Percentiles rank a stretch among this genome's conserved stretches.
Evolutionary conservation across 768 basidiomycete genomes (phyloP).

Genomic region (Macrolepiota dolichaula): DNA sequence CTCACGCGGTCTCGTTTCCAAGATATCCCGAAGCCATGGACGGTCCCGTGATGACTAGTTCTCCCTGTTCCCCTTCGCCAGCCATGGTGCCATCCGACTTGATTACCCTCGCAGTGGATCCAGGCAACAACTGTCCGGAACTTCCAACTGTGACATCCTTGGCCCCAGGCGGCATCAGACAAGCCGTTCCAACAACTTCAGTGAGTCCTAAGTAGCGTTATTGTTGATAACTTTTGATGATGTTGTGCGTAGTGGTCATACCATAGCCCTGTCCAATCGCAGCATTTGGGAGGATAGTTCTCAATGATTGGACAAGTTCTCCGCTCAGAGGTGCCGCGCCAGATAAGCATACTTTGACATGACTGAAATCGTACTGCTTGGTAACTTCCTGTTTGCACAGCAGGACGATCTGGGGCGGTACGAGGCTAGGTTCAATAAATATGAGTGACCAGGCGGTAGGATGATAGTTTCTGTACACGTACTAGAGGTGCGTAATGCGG

Average conservation of each 20-base stretch:
- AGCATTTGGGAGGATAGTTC: conserved; percentile 52
- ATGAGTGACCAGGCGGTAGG: background rate
- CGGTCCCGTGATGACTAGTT: conserved; percentile 58
- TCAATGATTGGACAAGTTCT: conserved; percentile 44
- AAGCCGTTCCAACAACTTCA: conserved; percentile 55
- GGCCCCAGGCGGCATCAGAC: conserved; percentile 39
- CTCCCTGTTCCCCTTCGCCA: conserved; percentile 56
- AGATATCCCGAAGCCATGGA: conserved; percentile 57
- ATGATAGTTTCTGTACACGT: conserved; percentile 16
- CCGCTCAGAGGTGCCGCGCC: conserved; percentile 66
- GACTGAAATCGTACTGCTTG: conserved; percentile 45
- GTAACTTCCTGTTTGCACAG: conserved; percentile 65
- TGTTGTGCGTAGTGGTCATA: conserved; percentile 14
- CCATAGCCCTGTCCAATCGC: conserved; percentile 67
- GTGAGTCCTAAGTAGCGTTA: conserved; percentile 46
- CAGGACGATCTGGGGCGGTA: conserved; percentile 64
- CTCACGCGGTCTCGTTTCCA: conserved; percentile 59
- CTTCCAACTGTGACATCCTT: conserved; percentile 50
- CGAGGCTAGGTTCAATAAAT: conserved; percentile 35
- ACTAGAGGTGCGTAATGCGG: conserved; percentile 56
- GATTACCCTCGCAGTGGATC: conserved; percentile 52
- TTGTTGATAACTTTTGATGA: background rate
- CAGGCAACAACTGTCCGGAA: conserved; percentile 57
- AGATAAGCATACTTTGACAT: conserved; percentile 49
- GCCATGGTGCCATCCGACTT: conserved; percentile 56